Conservation (phyloP, 805 yeast genomes). For the Saturnispora dispora region DNA sequence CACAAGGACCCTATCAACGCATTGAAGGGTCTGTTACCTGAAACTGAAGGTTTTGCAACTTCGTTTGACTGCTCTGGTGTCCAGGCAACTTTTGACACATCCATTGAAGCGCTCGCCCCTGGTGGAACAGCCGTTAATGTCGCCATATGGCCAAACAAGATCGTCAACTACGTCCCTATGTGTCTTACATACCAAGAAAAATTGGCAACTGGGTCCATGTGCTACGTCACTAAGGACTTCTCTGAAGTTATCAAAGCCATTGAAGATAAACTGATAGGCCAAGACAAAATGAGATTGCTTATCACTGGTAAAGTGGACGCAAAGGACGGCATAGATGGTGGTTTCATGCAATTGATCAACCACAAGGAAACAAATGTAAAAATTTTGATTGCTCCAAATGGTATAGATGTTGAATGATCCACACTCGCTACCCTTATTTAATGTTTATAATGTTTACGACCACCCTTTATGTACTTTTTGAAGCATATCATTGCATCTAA, state of each 20-base stretch:
- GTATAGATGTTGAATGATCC: constrained; percentile 12
- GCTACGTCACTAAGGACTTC: constrained; percentile 49
- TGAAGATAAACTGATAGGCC: constrained; percentile 35
- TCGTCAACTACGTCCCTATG: constrained; percentile 45
- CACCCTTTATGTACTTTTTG: background rate
- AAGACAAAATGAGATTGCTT: constrained; percentile 36
- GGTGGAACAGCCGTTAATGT: constrained; percentile 54
- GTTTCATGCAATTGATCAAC: constrained; percentile 40
- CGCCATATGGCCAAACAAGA: constrained; percentile 54
- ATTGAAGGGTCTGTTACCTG: constrained; percentile 31
- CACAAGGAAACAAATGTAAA: constrained; percentile 51
- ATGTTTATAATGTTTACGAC: background rate
- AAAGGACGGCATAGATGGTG: constrained; percentile 44
- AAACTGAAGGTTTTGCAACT: constrained; percentile 38
- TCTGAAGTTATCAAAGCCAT: constrained; percentile 46
- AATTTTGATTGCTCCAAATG: constrained; percentile 41
- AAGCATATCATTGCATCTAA: background rate
- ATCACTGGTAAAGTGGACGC: constrained; percentile 46
- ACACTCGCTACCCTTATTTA: background rate
- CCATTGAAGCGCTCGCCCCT: constrained; percentile 39
- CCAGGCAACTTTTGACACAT: constrained; percentile 43
- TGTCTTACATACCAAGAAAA: constrained; percentile 47
- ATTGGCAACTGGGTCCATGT: constrained; percentile 49
- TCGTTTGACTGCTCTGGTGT: constrained; percentile 50
- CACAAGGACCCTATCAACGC: constrained; percentile 31